These are phyloP conservation scores for Kodamaea anthophila DNA, from an alignment of 1,139 yeast species.

Conservation along the genomic window DNA sequence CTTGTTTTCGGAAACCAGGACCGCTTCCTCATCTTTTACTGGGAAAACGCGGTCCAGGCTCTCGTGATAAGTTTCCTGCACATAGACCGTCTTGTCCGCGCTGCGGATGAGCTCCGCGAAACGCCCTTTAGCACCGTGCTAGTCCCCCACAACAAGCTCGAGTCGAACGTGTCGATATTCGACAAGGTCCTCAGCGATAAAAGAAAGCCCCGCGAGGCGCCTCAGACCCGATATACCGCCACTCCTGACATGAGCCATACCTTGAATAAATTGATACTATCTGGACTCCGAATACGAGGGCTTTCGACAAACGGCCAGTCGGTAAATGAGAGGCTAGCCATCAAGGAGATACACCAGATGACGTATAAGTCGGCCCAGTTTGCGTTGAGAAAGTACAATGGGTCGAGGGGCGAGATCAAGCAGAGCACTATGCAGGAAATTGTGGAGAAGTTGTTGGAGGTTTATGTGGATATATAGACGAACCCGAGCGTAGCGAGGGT, in stretches of 20 bases:
- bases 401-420: slow-evolving; percentile 16
- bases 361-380: slow-evolving; percentile 36
- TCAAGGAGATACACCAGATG: slow-evolving; percentile 41
- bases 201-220: slow-evolving; percentile 13
- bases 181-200: slow-evolving; percentile 33
- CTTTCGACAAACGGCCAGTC: slow-evolving; percentile 22
- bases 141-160: slow-evolving; percentile 1
- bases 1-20: slow-evolving; percentile 10
- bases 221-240: slow-evolving; percentile 7
- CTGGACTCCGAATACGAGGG: slow-evolving; percentile 41
- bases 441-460: slow-evolving; percentile 31
- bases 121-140: slow-evolving; percentile 6
- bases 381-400: slow-evolving; percentile 33
- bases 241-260: slow-evolving; percentile 19
- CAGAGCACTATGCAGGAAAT: slow-evolving; percentile 31
- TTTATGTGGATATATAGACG: slow-evolving; percentile 29
- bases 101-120: slow-evolving; percentile 2
- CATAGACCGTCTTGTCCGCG: slow-evolving; percentile 7
- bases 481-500: slow-evolving; percentile 1
- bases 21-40: slow-evolving; percentile 11
- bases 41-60: slow-evolving; percentile 6
- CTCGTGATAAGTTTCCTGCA: slow-evolving; percentile 12
- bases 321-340: slow-evolving; percentile 28
- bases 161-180: slow-evolving; percentile 16
- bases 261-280: slow-evolving; percentile 30